Conservation (phyloP, 164 flowering plant genomes). For the Stephania yunnanensis region DNA sequence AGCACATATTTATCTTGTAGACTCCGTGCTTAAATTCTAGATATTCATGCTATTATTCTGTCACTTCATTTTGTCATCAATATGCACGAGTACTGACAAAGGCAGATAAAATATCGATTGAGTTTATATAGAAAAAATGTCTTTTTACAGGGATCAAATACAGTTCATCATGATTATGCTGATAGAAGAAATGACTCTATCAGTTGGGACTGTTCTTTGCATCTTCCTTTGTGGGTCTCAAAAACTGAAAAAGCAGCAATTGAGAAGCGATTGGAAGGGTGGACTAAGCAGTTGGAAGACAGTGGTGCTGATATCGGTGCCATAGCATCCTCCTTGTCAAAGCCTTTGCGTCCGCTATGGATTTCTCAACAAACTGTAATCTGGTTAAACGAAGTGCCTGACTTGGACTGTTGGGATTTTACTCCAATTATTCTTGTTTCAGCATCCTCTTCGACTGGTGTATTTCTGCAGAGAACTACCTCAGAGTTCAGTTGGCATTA, state of each 20-base stretch:
- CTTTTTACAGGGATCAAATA: constrained; percentile 24
- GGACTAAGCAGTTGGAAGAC: constrained; percentile 64
- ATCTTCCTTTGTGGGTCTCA: constrained; percentile 91
- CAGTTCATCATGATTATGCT: constrained; percentile 13
- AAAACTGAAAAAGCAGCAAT: constrained; percentile 62
- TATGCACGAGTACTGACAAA: neutral
- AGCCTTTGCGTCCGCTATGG: constrained; percentile 94
- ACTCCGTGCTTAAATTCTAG: neutral
- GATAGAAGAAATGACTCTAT: constrained; percentile 11
- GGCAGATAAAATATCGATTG: neutral
- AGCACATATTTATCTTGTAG: neutral
- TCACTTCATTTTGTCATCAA: neutral
- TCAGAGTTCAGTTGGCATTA: constrained; percentile 94
- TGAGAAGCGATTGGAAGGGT: constrained; percentile 61
- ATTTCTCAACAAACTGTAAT: constrained; percentile 78
- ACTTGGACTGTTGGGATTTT: constrained; percentile 83
- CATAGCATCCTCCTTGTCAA: constrained; percentile 49
- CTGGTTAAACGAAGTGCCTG: constrained; percentile 97
- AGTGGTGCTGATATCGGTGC: constrained; percentile 84
- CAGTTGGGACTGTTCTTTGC: constrained; percentile 90
- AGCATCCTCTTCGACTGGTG: constrained; percentile 57
- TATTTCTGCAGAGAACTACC: constrained; percentile 41
- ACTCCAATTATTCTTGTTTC: constrained; percentile 84
- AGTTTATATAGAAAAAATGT: neutral
- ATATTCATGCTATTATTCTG: neutral